Evolutionary conservation across 2,329 filamentous ascomycete genomes (phyloP).

Genomic region (Talaromyces funiculosus): DNA sequence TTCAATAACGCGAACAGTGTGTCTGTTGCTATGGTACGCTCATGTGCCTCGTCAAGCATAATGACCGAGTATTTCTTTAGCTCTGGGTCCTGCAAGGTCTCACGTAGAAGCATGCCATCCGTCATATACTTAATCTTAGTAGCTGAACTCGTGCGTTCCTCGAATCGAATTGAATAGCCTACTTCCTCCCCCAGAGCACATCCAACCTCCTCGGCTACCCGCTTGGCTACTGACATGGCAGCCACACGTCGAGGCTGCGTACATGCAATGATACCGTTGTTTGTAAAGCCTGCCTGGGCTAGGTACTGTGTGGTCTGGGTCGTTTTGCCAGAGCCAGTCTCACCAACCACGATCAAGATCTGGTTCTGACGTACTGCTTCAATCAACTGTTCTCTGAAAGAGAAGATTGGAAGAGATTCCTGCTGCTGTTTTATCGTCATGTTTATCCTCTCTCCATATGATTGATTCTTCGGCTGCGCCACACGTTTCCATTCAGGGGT

Average conservation of each 20-base stretch:
- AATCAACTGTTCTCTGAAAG: conserved; percentile 80
- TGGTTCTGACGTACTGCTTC: conserved; percentile 84
- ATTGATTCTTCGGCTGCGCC: conserved; percentile 70
- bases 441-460: conserved; percentile 75
- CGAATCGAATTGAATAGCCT: conserved; percentile 95
- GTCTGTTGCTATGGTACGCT: conserved; percentile 92
- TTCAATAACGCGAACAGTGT: conserved; percentile 91
- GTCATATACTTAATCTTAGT: conserved; percentile 99
- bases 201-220: conserved; percentile 92
- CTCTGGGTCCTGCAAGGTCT: conserved; percentile 87
- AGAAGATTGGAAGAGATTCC: conserved; percentile 81
- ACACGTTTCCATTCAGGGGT: conserved; percentile 85
- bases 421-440: conserved; percentile 94
- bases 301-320: conserved; percentile 80
- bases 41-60: conserved; percentile 97
- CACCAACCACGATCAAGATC: conserved; percentile 89
- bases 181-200: conserved; percentile 87
- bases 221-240: conserved; percentile 94
- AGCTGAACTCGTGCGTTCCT: conserved; percentile 82
- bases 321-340: conserved; percentile 95
- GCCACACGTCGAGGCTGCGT: conserved; percentile 96
- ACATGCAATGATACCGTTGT: conserved; percentile 85
- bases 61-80: conserved; percentile 88
- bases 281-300: conserved; percentile 83
- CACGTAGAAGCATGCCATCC: conserved; percentile 93